Evolutionary conservation across 2,329 filamentous ascomycete species (phyloP), one percentile per base, ranked within the genome.

Genomic region (Colletotrichum godetiae): DNA sequence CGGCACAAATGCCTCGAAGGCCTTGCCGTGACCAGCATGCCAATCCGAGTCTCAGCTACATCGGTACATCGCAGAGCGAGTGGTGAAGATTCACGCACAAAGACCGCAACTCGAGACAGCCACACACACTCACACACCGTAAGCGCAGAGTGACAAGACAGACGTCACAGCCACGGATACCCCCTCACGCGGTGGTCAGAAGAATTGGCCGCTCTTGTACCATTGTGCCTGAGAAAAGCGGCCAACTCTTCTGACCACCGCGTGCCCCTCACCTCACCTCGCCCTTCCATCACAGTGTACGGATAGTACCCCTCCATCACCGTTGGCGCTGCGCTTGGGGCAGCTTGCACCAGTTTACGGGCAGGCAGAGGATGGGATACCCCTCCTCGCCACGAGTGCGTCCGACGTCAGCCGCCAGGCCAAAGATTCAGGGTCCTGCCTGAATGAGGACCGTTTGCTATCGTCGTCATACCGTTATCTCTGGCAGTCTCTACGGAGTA

Each of bases 51-150:
- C 69, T 65, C 66, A 64, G 55, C 55, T 73, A 57, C 59, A 69
- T 57, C 70, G 60, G 61, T 37, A 35, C 22, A 13, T 13, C 35
- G 24, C 33, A 8, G 22, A 52, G 42, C 53, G 67, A 73, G 24
- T 70, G 70, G 70, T 59, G 12, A 65, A 49, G 70, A 70, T 37
- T 66, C 31, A 66, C 67, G 70, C 70, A 70, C 60, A 73, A 73
- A 73, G 57, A 42, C 55, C 70, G 67, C 70, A 73, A 73, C 22
- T 37, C 63, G 60, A 65, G 61, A 55, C 66, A 69, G 70, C 70
- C 42, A 73, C 60, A 37, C 27, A 49, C 67, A 73, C 60, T 31
- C 27, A 49, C 67, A 53, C 10, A n/a, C 3, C 19, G 19, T 8
- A 49, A 4, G 12, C 53, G n/a, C 24, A 56, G 22, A 55, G n/a